phyloP scores from a whole-genome alignment of 2,329 filamentous ascomycete genomes.

The Arthrinium puccinioides region DNA sequence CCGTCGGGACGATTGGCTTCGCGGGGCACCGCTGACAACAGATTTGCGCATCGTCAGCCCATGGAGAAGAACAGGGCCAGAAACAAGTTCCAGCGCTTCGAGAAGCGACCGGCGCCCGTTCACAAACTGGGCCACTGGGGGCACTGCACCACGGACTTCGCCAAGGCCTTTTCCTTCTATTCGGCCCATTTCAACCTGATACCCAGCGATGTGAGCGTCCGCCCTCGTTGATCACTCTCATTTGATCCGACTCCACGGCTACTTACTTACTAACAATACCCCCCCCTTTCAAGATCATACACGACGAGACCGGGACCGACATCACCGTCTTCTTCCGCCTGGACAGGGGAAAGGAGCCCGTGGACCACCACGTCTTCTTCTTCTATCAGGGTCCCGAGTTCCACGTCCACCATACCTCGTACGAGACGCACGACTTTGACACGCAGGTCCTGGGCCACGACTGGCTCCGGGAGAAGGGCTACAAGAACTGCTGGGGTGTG shows the following conservation, averaged over 20 bases:
- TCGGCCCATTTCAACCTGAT: constrained; percentile 41
- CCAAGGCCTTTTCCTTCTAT: constrained; percentile 42
- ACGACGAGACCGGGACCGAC: constrained; percentile 28
- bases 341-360: constrained; percentile 32
- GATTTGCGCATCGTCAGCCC: constrained; percentile 21
- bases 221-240: too few species aligned
- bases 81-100: constrained; percentile 44
- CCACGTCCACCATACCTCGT: constrained; percentile 61
- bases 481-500: constrained; percentile 62
- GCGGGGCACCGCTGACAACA: not conserved
- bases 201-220: constrained; percentile 35
- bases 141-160: constrained; percentile 44
- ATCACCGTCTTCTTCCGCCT: constrained; percentile 38
- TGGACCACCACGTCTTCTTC: constrained; percentile 47
- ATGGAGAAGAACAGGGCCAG: constrained; percentile 38
- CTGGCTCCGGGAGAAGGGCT: constrained; percentile 56
- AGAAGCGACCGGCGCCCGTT: constrained; percentile 37
- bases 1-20: not conserved
- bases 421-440: constrained; percentile 67
- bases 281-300: constrained; percentile 24
- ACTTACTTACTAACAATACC: not conserved
- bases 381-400: constrained; percentile 35
- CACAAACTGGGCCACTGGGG: constrained; percentile 51
- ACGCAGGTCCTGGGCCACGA: constrained; percentile 63
- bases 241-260: too few species aligned